phyloP scores from a whole-genome alignment of 2,329 filamentous ascomycete species.

The Pseudocercospora macadamiae region DNA sequence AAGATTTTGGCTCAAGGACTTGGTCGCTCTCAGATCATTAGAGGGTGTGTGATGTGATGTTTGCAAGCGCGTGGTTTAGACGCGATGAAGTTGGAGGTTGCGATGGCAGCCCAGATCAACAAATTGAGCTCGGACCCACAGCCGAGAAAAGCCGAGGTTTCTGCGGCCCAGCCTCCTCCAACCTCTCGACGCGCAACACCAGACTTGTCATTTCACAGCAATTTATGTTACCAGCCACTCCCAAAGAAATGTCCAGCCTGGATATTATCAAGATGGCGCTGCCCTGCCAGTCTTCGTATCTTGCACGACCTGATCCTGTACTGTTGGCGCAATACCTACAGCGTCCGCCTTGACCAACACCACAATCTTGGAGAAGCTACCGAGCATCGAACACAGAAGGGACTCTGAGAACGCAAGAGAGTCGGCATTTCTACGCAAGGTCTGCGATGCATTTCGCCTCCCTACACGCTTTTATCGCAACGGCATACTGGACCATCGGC shows the following conservation, averaged over 20 bases:
- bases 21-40: too few species aligned
- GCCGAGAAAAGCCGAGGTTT: too few species aligned
- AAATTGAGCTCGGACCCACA: too few species aligned
- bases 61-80: too few species aligned
- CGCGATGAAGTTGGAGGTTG: too few species aligned
- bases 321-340: conserved; percentile 20
- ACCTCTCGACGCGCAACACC: conserved; percentile 12
- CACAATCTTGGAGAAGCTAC: neutral
- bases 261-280: conserved; percentile 10
- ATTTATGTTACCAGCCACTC: conserved; percentile 15
- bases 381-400: neutral
- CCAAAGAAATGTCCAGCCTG: neutral
- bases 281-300: neutral
- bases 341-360: conserved; percentile 22
- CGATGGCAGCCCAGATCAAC: too few species aligned
- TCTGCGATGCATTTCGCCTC: conserved; percentile 22
- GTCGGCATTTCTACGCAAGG: neutral
- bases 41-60: too few species aligned
- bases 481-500: conserved; percentile 28
- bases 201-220: conserved; percentile 6
- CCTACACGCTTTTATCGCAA: conserved; percentile 22
- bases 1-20: too few species aligned
- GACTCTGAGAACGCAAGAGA: neutral
- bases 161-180: conserved; percentile 8
- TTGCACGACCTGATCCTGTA: conserved; percentile 13